Base-by-base conservation (phyloP, 2,329 filamentous ascomycete species). In the Colletotrichum phormii region DNA sequence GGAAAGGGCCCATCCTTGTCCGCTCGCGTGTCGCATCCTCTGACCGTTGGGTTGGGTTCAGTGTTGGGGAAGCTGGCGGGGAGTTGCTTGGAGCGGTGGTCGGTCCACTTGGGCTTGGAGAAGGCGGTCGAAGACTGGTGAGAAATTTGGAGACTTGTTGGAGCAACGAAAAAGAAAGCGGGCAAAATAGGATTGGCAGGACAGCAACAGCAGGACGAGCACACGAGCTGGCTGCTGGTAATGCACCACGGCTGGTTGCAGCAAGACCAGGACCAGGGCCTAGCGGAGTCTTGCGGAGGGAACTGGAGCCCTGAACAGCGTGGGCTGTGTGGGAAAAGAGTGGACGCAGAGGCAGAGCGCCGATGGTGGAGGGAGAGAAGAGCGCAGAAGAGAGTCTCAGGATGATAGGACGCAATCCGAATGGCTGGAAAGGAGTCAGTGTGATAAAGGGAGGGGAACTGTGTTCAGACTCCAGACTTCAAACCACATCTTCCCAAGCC, bases 271-370 rank as follows among this genome's bases (percentile, higher is more conserved):
- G 65, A 54, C 69, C 54, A 37, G 55, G 66, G 62, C 33, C 68
- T 63, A 72, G 71, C 67, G 71, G 71, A 73, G 68, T 67, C 62
- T 73, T 67, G 67, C 71, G 61, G 71, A 71, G 71, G 66, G 60
- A 46, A n/a, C 18, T 49, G 42, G 42, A 55, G 46, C 65, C 68
- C 22, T 18, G 53, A n/a, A n/a, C 42, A 49, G 42, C 42, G 42
- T 60, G 24, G 53, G 49, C 37, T 70, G 26, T 62, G 42, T 35
- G 29, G 64, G 15, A 42, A 70, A 31, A 54, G 55, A 64, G 22
- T 64, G 66, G 70, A 29, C 55, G 37, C 18, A 54, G 37, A 42
- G 37, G 37, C 18, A 69, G 24, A 54, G 62, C 51, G 58, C 49
- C 59, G 31, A 22, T 11, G 51, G 69, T 67, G 64, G 69, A 59